Conservation (phyloP, 306 rosid genomes). For the Dicorynia guianensis region DNA sequence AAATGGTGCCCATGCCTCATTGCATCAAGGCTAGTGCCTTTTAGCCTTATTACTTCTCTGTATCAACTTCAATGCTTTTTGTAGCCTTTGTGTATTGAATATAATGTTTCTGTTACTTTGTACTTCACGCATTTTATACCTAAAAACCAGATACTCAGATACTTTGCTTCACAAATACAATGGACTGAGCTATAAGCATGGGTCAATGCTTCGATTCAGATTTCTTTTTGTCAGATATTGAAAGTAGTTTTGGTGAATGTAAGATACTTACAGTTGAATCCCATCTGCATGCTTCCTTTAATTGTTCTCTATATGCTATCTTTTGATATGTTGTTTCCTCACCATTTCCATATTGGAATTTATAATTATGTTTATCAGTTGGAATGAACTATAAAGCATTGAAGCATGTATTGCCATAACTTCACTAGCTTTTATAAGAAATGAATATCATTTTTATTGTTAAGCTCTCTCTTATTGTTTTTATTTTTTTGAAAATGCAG, state of each 20-base stretch:
- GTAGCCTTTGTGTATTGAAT: not conserved
- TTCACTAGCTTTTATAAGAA: not conserved
- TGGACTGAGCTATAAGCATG: not conserved
- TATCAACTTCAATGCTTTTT: slow-evolving; percentile 2
- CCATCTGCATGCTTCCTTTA: not conserved
- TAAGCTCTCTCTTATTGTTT: slow-evolving; percentile 6
- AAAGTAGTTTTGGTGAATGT: not conserved
- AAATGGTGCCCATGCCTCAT: not conserved
- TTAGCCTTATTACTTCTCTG: not conserved
- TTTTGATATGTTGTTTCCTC: slow-evolving; percentile 17
- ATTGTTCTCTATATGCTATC: not conserved
- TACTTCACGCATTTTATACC: not conserved
- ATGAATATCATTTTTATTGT: not conserved
- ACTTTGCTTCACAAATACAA: not conserved
- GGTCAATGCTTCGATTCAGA: not conserved
- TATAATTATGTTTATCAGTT: not conserved
- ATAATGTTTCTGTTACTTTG: not conserved
- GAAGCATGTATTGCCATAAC: slow-evolving; percentile 8
- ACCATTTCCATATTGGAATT: slow-evolving; percentile 39
- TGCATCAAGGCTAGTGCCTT: slow-evolving; percentile 12
- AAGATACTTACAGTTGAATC: not conserved
- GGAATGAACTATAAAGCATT: not conserved
- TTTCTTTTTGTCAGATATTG: not conserved
- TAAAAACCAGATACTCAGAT: not conserved
- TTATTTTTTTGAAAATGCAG: slow-evolving; percentile 47